These are phyloP conservation scores for Corrigiola litoralis DNA, from an alignment of 179 eudicot species.

Conservation along the genomic window DNA sequence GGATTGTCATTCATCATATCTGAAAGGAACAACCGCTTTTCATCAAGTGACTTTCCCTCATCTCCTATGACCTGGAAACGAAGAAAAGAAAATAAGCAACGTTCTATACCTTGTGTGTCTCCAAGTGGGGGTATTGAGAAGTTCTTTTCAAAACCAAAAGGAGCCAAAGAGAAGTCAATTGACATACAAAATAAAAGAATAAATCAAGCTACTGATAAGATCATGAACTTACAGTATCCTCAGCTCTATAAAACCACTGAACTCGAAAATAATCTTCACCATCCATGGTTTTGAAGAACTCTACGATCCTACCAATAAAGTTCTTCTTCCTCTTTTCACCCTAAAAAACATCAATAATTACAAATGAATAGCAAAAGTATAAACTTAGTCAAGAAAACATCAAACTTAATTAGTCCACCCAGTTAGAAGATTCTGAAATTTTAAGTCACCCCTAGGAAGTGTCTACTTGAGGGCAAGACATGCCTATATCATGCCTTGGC, in stretches of 20 bases:
- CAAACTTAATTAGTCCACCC: too few relatives aligned
- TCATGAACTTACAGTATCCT: slow-evolving; percentile 40
- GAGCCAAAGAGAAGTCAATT: not conserved
- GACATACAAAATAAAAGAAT: not conserved
- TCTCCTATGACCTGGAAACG: slow-evolving; percentile 41
- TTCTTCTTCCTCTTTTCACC: slow-evolving; percentile 38
- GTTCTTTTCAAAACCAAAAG: not conserved
- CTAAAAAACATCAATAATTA: slow-evolving; percentile 23
- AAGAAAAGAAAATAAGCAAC: slow-evolving; percentile 6
- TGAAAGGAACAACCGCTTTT: slow-evolving; percentile 47
- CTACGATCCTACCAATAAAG: slow-evolving; percentile 45
- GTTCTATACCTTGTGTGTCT: not conserved
- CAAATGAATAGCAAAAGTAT: too few relatives aligned
- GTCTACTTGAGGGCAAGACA: too few relatives aligned
- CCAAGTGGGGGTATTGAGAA: too few relatives aligned
- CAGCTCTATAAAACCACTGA: slow-evolving; percentile 56
- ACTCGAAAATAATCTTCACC: slow-evolving; percentile 50
- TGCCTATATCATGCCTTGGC: too few relatives aligned
- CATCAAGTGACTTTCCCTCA: slow-evolving; percentile 34
- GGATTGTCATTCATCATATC: slow-evolving; percentile 45
- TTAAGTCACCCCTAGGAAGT: too few relatives aligned
- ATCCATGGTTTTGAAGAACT: slow-evolving; percentile 42
- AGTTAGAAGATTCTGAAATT: too few relatives aligned
- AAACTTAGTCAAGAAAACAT: too few relatives aligned
- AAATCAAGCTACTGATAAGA: slow-evolving; percentile 3